These are phyloP conservation scores for Papiliotrema terrestris DNA, from an alignment of 1,284 basidiomycete species.

Conservation along the genomic window DNA sequence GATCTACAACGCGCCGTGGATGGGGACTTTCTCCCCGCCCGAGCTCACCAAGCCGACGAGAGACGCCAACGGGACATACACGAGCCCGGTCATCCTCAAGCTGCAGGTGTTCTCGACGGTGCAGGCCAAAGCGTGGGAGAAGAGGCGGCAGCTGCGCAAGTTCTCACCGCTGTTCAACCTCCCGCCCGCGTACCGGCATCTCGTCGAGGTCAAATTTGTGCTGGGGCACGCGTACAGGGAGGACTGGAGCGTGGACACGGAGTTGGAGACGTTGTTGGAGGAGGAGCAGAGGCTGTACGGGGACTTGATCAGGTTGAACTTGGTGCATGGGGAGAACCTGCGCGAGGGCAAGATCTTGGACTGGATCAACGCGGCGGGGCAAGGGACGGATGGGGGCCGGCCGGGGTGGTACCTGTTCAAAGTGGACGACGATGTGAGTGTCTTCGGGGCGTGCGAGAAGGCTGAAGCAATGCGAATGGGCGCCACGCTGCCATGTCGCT, in stretches of 20 bases:
- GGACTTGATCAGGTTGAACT: constrained; percentile 17
- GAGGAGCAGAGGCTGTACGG: constrained; percentile 16
- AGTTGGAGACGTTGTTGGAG: constrained; percentile 11
- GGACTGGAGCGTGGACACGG: constrained; percentile 6
- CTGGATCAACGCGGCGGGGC: constrained; percentile 9
- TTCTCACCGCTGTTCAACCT: constrained; percentile 9
- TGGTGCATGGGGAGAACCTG: constrained; percentile 16
- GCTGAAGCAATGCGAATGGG: too few relatives aligned
- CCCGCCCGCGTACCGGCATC: constrained; percentile 12
- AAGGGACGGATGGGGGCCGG: constrained; percentile 2
- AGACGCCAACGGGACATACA: constrained; percentile 1
- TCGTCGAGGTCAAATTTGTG: constrained; percentile 23
- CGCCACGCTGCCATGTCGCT: too few relatives aligned
- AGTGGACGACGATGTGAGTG: constrained; percentile 27
- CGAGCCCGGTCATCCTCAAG: constrained; percentile 19
- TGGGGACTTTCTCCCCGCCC: not conserved
- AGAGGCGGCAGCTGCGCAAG: constrained; percentile 16
- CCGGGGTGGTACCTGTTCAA: constrained; percentile 18
- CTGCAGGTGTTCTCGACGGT: constrained; percentile 24
- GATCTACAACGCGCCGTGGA: constrained; percentile 2
- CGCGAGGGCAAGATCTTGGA: constrained; percentile 16
- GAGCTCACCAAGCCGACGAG: not conserved
- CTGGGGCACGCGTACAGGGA: constrained; percentile 13
- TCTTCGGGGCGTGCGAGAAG: not conserved
- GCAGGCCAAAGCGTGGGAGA: constrained; percentile 1